Evolutionary conservation across 768 basidiomycete genomes (phyloP).

Genomic region (Lactarius indigo): DNA sequence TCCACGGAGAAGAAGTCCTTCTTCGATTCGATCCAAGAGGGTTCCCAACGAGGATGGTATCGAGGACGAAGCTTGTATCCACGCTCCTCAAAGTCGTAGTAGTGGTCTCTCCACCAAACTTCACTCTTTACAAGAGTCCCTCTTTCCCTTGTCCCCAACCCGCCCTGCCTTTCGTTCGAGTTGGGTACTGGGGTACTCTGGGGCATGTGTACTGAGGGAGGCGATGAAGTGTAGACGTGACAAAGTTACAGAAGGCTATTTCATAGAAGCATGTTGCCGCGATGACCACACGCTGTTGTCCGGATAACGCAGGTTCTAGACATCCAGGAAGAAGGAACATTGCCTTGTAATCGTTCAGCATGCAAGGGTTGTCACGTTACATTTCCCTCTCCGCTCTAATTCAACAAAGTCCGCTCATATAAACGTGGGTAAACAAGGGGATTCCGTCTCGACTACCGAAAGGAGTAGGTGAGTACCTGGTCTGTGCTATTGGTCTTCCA

Average conservation of each 20-base stretch:
- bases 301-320: background rate
- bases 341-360: background rate
- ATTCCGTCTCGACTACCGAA: too few relatives aligned
- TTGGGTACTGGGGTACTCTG: background rate
- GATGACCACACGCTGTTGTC: background rate
- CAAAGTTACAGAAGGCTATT: background rate
- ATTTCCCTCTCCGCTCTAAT: too few relatives aligned
- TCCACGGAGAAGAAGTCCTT: constrained; percentile 12
- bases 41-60: constrained; percentile 15
- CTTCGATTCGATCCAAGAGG: constrained; percentile 9
- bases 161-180: background rate
- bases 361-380: too few relatives aligned
- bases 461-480: too few relatives aligned
- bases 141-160: background rate
- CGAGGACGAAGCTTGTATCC: constrained; percentile 23
- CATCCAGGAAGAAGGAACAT: background rate
- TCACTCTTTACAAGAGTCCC: constrained; percentile 16
- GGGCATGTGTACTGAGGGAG: background rate
- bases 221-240: background rate
- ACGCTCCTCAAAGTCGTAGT: background rate
- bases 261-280: background rate
- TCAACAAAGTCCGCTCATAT: too few relatives aligned
- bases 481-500: too few relatives aligned
- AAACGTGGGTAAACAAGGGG: too few relatives aligned
- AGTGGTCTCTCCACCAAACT: constrained; percentile 18